Evolutionary conservation across 305 asterid genomes (phyloP), one percentile per base, ranked within the genome.

Genomic region (Rubia balearica): DNA sequence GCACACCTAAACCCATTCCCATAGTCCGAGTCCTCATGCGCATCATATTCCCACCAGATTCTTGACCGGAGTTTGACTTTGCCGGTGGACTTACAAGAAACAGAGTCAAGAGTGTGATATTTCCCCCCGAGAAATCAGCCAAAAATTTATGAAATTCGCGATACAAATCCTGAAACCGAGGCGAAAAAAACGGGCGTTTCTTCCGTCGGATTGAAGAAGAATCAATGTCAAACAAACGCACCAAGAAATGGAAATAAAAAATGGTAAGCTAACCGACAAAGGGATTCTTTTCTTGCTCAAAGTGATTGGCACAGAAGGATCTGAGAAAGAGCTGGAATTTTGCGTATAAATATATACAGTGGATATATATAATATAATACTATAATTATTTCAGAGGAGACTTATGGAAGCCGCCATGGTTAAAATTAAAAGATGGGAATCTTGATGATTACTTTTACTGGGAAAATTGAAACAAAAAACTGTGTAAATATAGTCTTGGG

Each of bases 11-110:
- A 8, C 70, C 70, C 0, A 24, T 1, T 24, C 73, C 73, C 73
- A 24, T 41, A 4, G 66, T 70, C 51, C 45, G 56, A 41, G 73
- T 57, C 13, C 73, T 70, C 73, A 69, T 56, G 5, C 73, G 73
- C 65, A 69, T 69, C 73, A 70, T 70, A 41, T 51, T 51, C 56
- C 48, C 49, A 8, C 45, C 22, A 51, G 51, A 30, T 30, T 9
- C 0, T 16, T 49, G 57, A 67, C 60, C 49, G 51, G 62, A 27
- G 62, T 51, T 48, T 59, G 73, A 74, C 77, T 67, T 24, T 53
- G 73, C 57, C 67, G 67, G 41, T 53, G 65, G 72, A 55, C 13
- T 14, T 11, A 14, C 30, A 19, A 56, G 67, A 56, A 61, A 2
- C 38, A 53, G 55, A 66, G 68, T 61, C 5, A 30, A 51, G 55